Evolutionary conservation across 2,329 filamentous ascomycete genomes (phyloP).

Genomic region (Coniella vitis): DNA sequence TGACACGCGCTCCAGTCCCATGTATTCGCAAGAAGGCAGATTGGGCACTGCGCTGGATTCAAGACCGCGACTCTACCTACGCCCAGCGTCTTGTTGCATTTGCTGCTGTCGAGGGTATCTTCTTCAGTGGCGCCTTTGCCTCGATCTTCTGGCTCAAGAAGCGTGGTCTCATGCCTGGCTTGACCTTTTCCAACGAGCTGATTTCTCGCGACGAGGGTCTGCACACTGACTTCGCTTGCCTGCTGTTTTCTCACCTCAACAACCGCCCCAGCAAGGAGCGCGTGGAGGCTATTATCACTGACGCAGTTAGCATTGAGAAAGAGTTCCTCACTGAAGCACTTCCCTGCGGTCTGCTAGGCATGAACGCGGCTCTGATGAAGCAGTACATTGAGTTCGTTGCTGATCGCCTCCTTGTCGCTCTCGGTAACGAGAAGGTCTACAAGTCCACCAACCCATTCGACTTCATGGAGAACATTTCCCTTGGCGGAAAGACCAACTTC

Average conservation of each 20-base stretch:
- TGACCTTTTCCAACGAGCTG: constrained; percentile 99
- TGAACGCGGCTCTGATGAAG: constrained; percentile 97
- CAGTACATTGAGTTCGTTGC: constrained; percentile 99
- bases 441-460: constrained; percentile 94
- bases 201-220: constrained; percentile 99
- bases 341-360: constrained; percentile 86
- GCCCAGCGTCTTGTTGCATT: constrained; percentile 94
- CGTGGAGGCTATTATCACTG: constrained; percentile 82
- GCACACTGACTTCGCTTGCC: constrained; percentile 97
- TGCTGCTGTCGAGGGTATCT: constrained; percentile 97
- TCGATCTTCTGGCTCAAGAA: constrained; percentile 99
- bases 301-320: constrained; percentile 91
- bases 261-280: constrained; percentile 78
- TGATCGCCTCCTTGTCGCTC: constrained; percentile 84
- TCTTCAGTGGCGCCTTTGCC: constrained; percentile 97
- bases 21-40: constrained; percentile 98
- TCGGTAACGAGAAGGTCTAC: constrained; percentile 93
- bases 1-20: constrained; percentile 53
- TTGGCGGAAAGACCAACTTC: constrained; percentile 99
- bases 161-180: constrained; percentile 95
- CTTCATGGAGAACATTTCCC: constrained; percentile 99
- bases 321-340: constrained; percentile 97
- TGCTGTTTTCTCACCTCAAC: constrained; percentile 95
- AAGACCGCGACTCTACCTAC: constrained; percentile 88
- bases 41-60: constrained; percentile 94